Conservation (phyloP, 371 early-diverging fungal species). For the Apophysomyces variabilis region DNA sequence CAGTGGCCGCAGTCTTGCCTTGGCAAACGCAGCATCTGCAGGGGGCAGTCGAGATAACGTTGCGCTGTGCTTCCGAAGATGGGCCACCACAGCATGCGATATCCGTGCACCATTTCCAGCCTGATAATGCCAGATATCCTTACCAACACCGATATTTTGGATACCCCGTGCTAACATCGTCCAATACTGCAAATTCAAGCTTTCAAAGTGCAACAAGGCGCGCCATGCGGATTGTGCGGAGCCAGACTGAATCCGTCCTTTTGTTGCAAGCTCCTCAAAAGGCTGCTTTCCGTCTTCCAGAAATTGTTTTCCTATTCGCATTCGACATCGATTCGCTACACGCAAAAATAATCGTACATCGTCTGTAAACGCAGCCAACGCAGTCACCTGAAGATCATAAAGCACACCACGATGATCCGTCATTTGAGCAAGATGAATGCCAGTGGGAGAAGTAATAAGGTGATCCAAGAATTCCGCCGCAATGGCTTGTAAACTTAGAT, state of each 20-base stretch:
- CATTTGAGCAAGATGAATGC: constrained; percentile 62
- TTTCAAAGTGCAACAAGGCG: constrained; percentile 35
- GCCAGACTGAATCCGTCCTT: constrained; percentile 6
- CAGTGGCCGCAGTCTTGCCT: constrained; percentile 26
- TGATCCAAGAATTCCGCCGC: constrained; percentile 64
- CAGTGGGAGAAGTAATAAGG: constrained; percentile 63
- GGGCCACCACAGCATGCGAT: constrained; percentile 29
- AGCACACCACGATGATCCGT: constrained; percentile 69
- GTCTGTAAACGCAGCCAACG: constrained; percentile 67
- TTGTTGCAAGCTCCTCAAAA: constrained; percentile 31
- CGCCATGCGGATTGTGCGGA: not conserved
- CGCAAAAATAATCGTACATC: constrained; percentile 65
- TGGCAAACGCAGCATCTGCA: constrained; percentile 17
- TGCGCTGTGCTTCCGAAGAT: constrained; percentile 23
- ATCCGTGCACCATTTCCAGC: constrained; percentile 31
- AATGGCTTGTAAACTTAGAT: constrained; percentile 58
- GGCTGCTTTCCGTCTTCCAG: constrained; percentile 45
- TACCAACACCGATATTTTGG: constrained; percentile 39
- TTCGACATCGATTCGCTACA: constrained; percentile 66
- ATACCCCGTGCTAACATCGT: constrained; percentile 52
- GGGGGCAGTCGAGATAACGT: constrained; percentile 9
- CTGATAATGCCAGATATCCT: constrained; percentile 42
- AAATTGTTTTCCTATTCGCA: constrained; percentile 62
- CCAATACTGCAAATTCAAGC: constrained; percentile 59
- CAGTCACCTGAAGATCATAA: constrained; percentile 67